Evolutionary conservation across 2,329 filamentous ascomycete genomes (phyloP).

Genomic region (Ceratocystis albifundus): DNA sequence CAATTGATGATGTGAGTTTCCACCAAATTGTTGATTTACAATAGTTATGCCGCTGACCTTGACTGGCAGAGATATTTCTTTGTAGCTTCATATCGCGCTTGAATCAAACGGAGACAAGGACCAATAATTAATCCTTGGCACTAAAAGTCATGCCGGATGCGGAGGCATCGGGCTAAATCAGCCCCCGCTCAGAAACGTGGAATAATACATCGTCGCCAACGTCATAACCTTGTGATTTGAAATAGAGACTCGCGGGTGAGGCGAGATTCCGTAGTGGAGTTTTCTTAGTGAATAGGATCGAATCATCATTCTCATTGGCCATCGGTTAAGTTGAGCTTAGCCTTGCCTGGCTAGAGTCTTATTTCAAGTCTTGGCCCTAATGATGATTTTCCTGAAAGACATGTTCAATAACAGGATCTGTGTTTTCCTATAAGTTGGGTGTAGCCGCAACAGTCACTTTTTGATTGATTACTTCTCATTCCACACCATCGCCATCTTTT

Average conservation of each 20-base stretch:
- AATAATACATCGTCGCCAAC: too few species aligned
- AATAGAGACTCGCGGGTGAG: too few species aligned
- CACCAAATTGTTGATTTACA: not conserved
- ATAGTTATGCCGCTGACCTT: not conserved
- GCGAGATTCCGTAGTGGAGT: too few species aligned
- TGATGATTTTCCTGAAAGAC: too few species aligned
- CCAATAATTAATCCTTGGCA: not conserved
- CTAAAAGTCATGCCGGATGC: not conserved
- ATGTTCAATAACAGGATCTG: not conserved
- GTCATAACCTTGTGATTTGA: too few species aligned
- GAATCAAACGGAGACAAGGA: not conserved
- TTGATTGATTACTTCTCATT: not conserved
- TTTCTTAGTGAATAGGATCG: too few species aligned
- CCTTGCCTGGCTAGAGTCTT: too few species aligned
- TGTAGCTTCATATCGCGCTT: not conserved
- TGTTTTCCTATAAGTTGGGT: not conserved
- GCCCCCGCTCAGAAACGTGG: too few species aligned
- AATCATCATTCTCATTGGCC: too few species aligned
- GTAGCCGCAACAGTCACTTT: too few species aligned
- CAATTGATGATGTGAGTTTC: not conserved
- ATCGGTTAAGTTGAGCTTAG: too few species aligned
- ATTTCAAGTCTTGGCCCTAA: too few species aligned
- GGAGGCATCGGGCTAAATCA: not conserved
- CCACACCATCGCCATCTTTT: not conserved
- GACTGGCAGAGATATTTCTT: not conserved